Conservation (phyloP, 1,139 yeast genomes). For the Diutina neorugosa region DNA sequence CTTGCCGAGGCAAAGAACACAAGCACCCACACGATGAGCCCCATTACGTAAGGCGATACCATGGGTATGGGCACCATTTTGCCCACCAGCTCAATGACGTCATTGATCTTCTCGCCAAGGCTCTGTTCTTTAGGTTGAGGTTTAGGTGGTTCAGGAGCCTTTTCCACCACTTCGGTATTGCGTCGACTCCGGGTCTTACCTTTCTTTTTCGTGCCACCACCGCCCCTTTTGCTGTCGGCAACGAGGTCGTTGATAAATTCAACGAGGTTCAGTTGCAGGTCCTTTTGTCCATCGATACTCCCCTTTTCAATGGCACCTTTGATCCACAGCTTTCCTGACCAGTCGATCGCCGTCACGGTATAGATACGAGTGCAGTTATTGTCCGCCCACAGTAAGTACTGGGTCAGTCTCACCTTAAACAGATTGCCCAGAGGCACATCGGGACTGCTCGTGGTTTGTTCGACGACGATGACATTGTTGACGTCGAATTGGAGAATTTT, state of each 20-base stretch:
- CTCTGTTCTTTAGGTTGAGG: neutral
- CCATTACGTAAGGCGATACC: neutral
- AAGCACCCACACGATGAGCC: neutral
- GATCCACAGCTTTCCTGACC: slow-evolving; percentile 90
- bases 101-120: neutral
- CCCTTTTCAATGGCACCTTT: slow-evolving; percentile 90
- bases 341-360: slow-evolving; percentile 59
- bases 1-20: neutral
- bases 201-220: neutral
- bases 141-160: neutral
- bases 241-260: neutral
- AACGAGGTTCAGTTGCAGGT: slow-evolving; percentile 18
- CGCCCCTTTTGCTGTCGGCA: neutral
- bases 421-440: slow-evolving; percentile 92
- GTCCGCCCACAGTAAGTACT: slow-evolving; percentile 65
- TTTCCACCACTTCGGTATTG: neutral
- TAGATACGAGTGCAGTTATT: slow-evolving; percentile 53
- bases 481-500: slow-evolving; percentile 38
- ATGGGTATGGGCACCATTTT: slow-evolving; percentile 3
- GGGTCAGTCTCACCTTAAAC: slow-evolving; percentile 61
- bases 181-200: neutral
- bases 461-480: slow-evolving; percentile 47
- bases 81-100: slow-evolving; percentile 1
- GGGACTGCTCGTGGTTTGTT: slow-evolving; percentile 68
- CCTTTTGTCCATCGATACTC: slow-evolving; percentile 80